Base-by-base conservation (phyloP, 495 filamentous ascomycete genomes). In the Penicillium psychrofluorescens region DNA sequence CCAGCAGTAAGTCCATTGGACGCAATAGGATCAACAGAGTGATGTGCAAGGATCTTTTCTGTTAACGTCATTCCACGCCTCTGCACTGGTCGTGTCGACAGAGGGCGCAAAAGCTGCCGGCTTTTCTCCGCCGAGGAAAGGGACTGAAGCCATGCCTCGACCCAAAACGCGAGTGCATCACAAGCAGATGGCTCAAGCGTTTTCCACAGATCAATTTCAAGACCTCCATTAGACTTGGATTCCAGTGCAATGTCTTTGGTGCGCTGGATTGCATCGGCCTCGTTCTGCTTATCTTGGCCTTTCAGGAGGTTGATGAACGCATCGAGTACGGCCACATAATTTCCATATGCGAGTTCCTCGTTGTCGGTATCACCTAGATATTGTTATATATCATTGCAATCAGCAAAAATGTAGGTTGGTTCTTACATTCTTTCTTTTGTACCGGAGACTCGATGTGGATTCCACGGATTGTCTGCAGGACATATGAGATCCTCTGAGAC, bases 41-140 rank as follows among this genome's bases (percentile, higher is more conserved):
- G 64, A 14, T 44, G 35, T 8, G 64, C 64, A 44, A 68, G 61
- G 6, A 68, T 65, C 47, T 68, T 66, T 42, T 68, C 65, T 4
- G 56, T 50, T 8, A 68, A 36, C 10, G 58, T 68, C 65, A 68
- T 68, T 8, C 49, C 53, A n/a, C 32, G 32, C 5, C 32, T 34
- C n/a, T 34, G 32, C 9, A 12, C 9, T 34, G 34, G 34, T 33
- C 35, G 4, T 16, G 7, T 10, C 13, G 35, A 3, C 11, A 8
- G 27, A 35, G 41, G 29, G 13, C 11, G 11, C 35, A 10, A 15
- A 28, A 36, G n/a, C 32, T 22, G 31, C 28, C 41, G 27, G 33
- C 29, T 27, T 35, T 43, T 27, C 29, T 35, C 32, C n/a, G 11
- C 32, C 31, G 41, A 33, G 41, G 12, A 11, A 4, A 34, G n/a